A percentile compares a stretch with the other conserved stretches of the same genome.
These are phyloP conservation scores for Cyberlindnera maclurae DNA, from an alignment of 805 yeast species.

Conservation along the genomic window DNA sequence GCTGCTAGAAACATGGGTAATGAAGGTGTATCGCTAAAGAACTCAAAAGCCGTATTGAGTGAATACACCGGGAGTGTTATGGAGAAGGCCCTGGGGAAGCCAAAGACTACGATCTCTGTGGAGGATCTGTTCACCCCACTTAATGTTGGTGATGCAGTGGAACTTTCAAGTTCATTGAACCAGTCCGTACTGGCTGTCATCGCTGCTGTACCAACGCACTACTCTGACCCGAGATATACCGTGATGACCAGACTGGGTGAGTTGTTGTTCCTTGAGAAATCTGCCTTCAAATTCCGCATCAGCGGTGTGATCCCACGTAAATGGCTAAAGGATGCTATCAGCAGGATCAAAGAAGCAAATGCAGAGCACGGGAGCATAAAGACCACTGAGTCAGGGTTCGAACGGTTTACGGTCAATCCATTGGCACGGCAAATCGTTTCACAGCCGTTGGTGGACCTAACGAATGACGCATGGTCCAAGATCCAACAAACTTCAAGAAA, in stretches of 20 bases:
- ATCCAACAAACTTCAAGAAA: slow-evolving; percentile 34
- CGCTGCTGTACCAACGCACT: slow-evolving; percentile 41
- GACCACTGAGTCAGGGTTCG: slow-evolving; percentile 21
- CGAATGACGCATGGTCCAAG: slow-evolving; percentile 33
- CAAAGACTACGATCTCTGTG: slow-evolving; percentile 2
- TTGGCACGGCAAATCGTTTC: slow-evolving; percentile 27
- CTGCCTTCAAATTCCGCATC: slow-evolving; percentile 41
- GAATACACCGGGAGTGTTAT: slow-evolving; percentile 2
- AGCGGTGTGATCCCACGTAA: slow-evolving; percentile 43
- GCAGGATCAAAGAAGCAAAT: slow-evolving; percentile 10
- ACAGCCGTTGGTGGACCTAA: slow-evolving; percentile 30
- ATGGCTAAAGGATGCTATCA: slow-evolving; percentile 27
- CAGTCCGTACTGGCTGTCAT: slow-evolving; percentile 46
- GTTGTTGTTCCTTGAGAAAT: slow-evolving; percentile 39
- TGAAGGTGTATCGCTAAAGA: not conserved
- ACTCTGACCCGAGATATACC: slow-evolving; percentile 49
- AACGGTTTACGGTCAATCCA: slow-evolving; percentile 27
- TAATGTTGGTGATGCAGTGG: slow-evolving; percentile 56
- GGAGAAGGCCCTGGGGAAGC: not conserved
- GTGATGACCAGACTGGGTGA: slow-evolving; percentile 53
- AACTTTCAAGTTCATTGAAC: slow-evolving; percentile 35
- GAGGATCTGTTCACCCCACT: slow-evolving; percentile 15
- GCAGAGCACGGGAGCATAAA: slow-evolving; percentile 27
- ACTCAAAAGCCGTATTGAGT: not conserved
- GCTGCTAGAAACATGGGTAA: not conserved